Evolutionary conservation across 116 monocot species (phyloP), one percentile per base, ranked within the genome.

Genomic region (Trichopus zeylanicus): DNA sequence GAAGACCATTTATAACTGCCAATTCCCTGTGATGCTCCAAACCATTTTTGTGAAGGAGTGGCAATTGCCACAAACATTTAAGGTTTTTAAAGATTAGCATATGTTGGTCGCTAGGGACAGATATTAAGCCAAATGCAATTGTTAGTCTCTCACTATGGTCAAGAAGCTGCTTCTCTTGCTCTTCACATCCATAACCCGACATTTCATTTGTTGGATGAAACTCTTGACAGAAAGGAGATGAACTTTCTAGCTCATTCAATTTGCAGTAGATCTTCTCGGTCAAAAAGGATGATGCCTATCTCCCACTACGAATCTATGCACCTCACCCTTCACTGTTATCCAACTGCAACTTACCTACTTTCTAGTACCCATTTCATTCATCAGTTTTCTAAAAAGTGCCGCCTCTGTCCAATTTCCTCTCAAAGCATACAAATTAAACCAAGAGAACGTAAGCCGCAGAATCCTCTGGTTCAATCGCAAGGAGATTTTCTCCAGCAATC

Each of bases 321-420:
- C 64, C 38, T 37, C 59, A 12, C 58, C 72, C 37, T 59, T 49
- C 5, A 72, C 57, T 56, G 38, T 72, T 38, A 72, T 72, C 72
- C 72, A 72, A 59, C 64, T 72, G 39, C 59, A 72, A 25, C 65
- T 65, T 28, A 57, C 65, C 33, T 72, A 64, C 38, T 72, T 72
- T 53, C 26, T 55, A n/a, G 63, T 38, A 26, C 49, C 35, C 64
- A 62, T 75, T 61, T 53, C 53, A 63, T 64, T 75, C 69, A 75
- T 75, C 25, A 26, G 11, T 31, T 42, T 75, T 58, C 75, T 56
- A 42, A 75, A n/a, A 12, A 46, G 29, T 29, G 51, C 59, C 27
- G 69, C 75, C 29, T 75, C 75, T 29, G 28, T 13, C 75, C 56
- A 56, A 59, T 15, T 51, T 31, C 60, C 58, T 25, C 47, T 29